Base-by-base conservation (phyloP, 805 yeast species). In the Candida sonorensis region DNA sequence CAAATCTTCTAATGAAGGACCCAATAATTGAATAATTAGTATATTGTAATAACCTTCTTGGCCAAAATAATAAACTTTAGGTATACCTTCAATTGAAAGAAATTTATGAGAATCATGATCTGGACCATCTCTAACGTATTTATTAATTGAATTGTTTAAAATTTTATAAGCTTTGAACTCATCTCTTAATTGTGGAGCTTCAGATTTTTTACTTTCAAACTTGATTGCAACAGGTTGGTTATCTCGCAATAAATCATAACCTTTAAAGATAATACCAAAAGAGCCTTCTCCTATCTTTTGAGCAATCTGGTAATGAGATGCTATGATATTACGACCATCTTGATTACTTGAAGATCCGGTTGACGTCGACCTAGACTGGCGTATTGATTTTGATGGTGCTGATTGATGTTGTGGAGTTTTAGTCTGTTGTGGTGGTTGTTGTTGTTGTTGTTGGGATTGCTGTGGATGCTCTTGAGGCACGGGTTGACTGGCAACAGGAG, bases 201-300 rank as follows among this genome's bases (percentile, higher is more conserved):
- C 92, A 2, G 84, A 74, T 48, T 79, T 77, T 38, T 88, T 65
- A 17, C 86, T 83, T 54, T 81, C 94, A 51, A 82, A 82, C 55
- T 82, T 82, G 50, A 82, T 81, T 4, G 88, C 92, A 20, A 82
- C 90, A 15, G 76, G 67, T 36, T 51, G 57, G 34, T 58, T 57
- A 29, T 77, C 75, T 41, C 81, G 72, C 38, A 82, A 61, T 40
- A 83, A 61, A 50, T 83, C 84, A 35, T 76, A 72, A 25, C 94
- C 94, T 60, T 82, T 87, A 55, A 82, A 83, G 33, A 83, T 78
- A 7, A 82, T 81, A 22, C 94, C 94, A 62, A 83, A 83, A 0
- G 92, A 81, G 2, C 94, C 94, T 53, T 83, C 92, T 23, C 94
- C 94, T 34, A 83, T 83, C 57, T 83, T 83, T 50, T 81, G 81